These are phyloP conservation scores for Pugionium cornutum DNA, from an alignment of 345 rosid species.

Conservation along the genomic window DNA sequence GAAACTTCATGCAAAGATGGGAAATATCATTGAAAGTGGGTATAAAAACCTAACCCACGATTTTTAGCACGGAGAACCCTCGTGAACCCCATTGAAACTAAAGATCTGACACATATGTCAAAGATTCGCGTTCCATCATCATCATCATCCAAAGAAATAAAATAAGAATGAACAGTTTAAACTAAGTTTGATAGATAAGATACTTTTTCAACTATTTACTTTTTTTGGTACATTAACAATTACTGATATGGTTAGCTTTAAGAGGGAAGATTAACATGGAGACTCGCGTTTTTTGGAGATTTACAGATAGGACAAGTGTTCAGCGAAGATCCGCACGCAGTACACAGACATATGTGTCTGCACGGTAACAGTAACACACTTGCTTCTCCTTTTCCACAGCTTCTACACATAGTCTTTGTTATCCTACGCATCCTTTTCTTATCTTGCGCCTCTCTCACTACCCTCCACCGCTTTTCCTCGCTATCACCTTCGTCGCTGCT, in stretches of 20 bases:
- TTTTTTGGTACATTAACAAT: slow-evolving; percentile 24
- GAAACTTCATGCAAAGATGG: slow-evolving; percentile 35
- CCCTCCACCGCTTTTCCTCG: slow-evolving; percentile 10
- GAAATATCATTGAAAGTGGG: slow-evolving; percentile 21
- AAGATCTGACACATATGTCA: slow-evolving; percentile 34
- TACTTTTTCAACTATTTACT: slow-evolving; percentile 33
- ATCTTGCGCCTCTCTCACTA: slow-evolving; percentile 35
- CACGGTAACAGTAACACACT: slow-evolving; percentile 81
- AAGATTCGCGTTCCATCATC: slow-evolving; percentile 34
- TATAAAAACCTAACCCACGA: slow-evolving; percentile 32
- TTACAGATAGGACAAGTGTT: slow-evolving; percentile 76
- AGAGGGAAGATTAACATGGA: slow-evolving; percentile 68
- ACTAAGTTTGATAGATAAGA: slow-evolving; percentile 1
- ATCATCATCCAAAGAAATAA: not conserved
- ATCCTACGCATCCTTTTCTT: slow-evolving; percentile 28
- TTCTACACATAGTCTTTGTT: slow-evolving; percentile 47
- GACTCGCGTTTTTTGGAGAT: slow-evolving; percentile 58
- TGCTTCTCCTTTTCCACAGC: slow-evolving; percentile 63
- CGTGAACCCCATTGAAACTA: slow-evolving; percentile 1
- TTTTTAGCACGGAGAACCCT: slow-evolving; percentile 27
- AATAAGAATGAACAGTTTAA: slow-evolving; percentile 10
- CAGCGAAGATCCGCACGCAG: slow-evolving; percentile 56
- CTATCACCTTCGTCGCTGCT: slow-evolving; percentile 47
- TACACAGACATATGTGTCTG: slow-evolving; percentile 79
- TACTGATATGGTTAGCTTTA: slow-evolving; percentile 25